Percentiles rank a stretch among this genome's conserved stretches.
Evolutionary conservation across 2,329 filamentous ascomycete genomes (phyloP).

Genomic region (Emergomyces orientalis): DNA sequence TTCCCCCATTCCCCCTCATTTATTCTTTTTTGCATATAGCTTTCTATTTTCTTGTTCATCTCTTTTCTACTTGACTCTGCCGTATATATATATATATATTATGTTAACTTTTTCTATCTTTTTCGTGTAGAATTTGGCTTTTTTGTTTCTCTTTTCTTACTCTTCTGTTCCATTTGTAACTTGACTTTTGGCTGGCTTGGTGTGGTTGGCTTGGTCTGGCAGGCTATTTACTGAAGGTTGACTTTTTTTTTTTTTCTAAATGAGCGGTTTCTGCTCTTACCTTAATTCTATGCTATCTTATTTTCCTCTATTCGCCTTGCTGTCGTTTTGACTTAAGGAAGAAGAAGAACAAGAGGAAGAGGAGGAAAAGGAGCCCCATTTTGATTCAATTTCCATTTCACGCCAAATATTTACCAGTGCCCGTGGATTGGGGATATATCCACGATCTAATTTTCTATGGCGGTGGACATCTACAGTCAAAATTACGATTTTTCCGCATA

Average conservation of each 20-base stretch:
- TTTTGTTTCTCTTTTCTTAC: neutral
- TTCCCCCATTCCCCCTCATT: neutral
- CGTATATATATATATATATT: neutral
- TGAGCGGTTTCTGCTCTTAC: neutral
- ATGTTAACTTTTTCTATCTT: neutral
- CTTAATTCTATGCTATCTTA: neutral
- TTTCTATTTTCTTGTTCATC: neutral
- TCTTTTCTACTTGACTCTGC: neutral
- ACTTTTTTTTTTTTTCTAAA: neutral
- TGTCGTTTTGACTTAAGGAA: neutral
- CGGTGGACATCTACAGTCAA: neutral
- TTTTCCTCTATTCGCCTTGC: neutral
- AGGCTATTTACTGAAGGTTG: neutral
- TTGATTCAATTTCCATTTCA: neutral
- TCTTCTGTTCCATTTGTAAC: neutral
- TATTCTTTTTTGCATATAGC: slow-evolving; percentile 9
- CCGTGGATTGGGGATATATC: neutral
- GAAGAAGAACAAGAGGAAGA: neutral
- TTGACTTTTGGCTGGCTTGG: neutral
- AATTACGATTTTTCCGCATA: neutral
- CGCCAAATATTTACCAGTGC: neutral
- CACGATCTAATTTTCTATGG: neutral
- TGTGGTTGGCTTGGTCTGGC: neutral
- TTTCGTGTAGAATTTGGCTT: neutral
- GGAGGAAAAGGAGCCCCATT: neutral